Percentiles rank a stretch among this genome's conserved stretches.
phyloP scores from a whole-genome alignment of 2,329 filamentous ascomycete species.

The Plectosphaerella plurivora region DNA sequence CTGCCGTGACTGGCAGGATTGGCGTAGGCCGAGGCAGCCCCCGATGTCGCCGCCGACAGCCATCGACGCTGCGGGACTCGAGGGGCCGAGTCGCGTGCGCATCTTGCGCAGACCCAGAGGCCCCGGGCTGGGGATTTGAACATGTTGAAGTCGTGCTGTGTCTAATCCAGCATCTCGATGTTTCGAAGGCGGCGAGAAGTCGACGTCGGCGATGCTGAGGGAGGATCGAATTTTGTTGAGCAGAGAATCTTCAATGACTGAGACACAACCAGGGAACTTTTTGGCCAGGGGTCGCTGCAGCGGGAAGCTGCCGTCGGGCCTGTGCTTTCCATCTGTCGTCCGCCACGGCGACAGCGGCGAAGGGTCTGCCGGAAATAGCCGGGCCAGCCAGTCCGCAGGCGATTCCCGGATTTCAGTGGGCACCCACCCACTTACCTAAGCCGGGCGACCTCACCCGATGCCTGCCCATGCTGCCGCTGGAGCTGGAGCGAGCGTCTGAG shows the following conservation, averaged over 20 bases:
- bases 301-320: too few species aligned
- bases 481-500: background rate
- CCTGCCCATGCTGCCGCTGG: background rate
- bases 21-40: constrained; percentile 20
- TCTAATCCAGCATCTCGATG: too few species aligned
- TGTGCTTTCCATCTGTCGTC: background rate
- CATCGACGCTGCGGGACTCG: constrained; percentile 28
- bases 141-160: constrained; percentile 18
- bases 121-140: constrained; percentile 31
- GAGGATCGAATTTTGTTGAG: too few species aligned
- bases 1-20: background rate
- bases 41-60: constrained; percentile 32
- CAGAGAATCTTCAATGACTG: too few species aligned
- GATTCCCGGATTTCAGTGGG: constrained; percentile 2
- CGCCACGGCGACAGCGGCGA: background rate
- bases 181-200: too few species aligned
- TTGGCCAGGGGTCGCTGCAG: background rate
- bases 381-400: constrained; percentile 12
- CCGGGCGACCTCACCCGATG: background rate
- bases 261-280: constrained; percentile 1
- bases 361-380: constrained; percentile 18
- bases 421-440: background rate
- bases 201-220: too few species aligned
- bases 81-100: constrained; percentile 38
- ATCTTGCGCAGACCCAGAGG: constrained; percentile 61